Evolutionary conservation across 2,329 filamentous ascomycete species (phyloP).

Genomic region (Emergomyces orientalis): DNA sequence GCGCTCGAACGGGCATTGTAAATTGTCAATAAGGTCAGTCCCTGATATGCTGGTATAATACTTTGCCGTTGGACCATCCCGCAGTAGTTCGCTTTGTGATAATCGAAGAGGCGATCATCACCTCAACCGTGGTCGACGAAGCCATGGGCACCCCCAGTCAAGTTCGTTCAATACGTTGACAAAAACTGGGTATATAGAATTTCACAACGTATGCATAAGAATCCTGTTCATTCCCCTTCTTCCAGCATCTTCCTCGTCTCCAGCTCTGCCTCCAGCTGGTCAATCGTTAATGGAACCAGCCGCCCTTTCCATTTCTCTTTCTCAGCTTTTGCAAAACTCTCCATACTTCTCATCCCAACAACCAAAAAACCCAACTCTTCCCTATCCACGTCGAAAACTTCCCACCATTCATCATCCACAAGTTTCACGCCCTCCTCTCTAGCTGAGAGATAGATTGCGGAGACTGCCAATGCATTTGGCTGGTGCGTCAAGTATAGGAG

Average conservation of each 20-base stretch:
- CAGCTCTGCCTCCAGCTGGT: conserved; percentile 52
- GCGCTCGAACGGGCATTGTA: background rate
- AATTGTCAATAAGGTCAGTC: no score
- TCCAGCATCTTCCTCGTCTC: conserved; percentile 40
- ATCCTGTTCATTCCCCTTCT: conserved; percentile 29
- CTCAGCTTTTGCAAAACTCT: conserved; percentile 57
- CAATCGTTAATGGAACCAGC: conserved; percentile 50
- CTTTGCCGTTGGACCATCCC: background rate
- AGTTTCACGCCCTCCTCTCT: conserved; percentile 66
- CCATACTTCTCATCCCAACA: conserved; percentile 71
- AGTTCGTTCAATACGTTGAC: background rate
- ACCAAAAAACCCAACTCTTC: conserved; percentile 92
- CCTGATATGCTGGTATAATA: background rate
- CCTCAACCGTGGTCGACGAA: no score
- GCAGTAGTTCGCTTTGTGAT: background rate
- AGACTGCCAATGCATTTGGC: conserved; percentile 72
- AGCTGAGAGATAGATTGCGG: conserved; percentile 83
- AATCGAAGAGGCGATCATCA: background rate
- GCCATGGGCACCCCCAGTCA: no score
- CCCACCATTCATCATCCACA: conserved; percentile 88
- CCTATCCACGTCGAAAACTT: conserved; percentile 90
- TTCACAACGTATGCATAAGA: background rate
- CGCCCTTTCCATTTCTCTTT: conserved; percentile 45
- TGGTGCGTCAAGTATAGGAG: conserved; percentile 88
- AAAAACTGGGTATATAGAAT: background rate